Conservation (phyloP, 345 rosid species). For the Pistacia integerrima region DNA sequence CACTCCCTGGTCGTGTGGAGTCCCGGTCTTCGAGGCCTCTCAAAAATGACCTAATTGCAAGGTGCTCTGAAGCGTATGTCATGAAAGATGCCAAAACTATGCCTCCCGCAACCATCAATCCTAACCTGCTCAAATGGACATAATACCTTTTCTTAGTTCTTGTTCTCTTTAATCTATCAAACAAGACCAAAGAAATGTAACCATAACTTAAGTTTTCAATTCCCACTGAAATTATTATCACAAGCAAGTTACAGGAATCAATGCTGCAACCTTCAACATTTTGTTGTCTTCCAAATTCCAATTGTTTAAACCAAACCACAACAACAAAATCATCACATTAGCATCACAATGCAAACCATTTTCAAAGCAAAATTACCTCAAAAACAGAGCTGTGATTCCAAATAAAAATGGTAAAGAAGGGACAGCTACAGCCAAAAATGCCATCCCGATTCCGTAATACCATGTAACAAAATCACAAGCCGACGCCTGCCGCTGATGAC, state of each 20-base stretch:
- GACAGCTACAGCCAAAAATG: conserved; percentile 58
- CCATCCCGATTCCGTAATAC: conserved; percentile 81
- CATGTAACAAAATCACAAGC: conserved; percentile 55
- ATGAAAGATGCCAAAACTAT: conserved; percentile 79
- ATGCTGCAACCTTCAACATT: not conserved
- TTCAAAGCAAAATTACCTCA: conserved; percentile 49
- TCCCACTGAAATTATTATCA: too few species aligned
- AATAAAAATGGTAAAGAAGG: conserved; percentile 73
- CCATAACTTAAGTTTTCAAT: not conserved
- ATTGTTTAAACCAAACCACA: not conserved
- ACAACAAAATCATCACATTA: not conserved
- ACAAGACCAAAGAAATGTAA: not conserved
- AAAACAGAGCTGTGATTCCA: conserved; percentile 80
- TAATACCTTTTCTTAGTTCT: not conserved
- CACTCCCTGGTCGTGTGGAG: conserved; percentile 43
- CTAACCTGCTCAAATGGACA: conserved; percentile 55
- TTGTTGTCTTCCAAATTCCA: not conserved
- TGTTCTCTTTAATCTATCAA: not conserved
- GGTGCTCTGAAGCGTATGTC: conserved; percentile 90
- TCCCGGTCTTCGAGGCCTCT: conserved; percentile 74
- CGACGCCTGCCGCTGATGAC: conserved; percentile 62
- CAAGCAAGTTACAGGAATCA: not conserved
- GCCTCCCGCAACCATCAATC: conserved; percentile 83
- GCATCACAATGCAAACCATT: not conserved
- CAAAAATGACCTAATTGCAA: conserved; percentile 62